phyloP scores from a whole-genome alignment of 108 stramenopile genomes.

The Cyclotella cryptica region DNA sequence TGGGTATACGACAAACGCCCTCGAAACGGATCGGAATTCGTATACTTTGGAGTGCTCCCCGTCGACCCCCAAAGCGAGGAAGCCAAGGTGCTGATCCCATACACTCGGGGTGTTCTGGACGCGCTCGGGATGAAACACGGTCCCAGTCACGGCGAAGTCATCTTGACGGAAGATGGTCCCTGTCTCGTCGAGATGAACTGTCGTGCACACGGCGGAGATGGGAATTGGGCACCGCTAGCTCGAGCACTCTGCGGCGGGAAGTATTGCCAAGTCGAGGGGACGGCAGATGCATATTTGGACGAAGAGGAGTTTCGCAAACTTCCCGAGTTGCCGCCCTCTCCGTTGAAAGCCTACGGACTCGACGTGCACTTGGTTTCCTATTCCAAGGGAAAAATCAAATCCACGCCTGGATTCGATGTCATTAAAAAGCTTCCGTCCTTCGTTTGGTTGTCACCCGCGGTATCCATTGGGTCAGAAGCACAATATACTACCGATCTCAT shows the following conservation, averaged over 20 bases:
- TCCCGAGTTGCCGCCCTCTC: constrained; percentile 71
- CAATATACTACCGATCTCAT: constrained; percentile 79
- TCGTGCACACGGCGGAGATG: constrained; percentile 95
- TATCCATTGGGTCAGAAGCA: constrained; percentile 65
- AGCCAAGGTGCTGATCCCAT: constrained; percentile 85
- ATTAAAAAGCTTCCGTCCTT: constrained; percentile 78
- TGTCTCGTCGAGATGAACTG: constrained; percentile 96
- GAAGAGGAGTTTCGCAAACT: constrained; percentile 55
- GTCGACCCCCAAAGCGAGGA: constrained; percentile 77
- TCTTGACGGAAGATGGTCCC: constrained; percentile 82
- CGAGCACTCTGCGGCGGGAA: constrained; percentile 69
- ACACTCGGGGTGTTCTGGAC: constrained; percentile 84
- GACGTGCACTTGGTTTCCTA: constrained; percentile 74
- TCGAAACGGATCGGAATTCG: constrained; percentile 86
- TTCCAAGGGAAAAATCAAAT: constrained; percentile 74
- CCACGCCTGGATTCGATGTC: constrained; percentile 80
- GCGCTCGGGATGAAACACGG: constrained; percentile 72
- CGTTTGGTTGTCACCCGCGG: constrained; percentile 68
- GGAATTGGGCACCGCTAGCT: constrained; percentile 88
- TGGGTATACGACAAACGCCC: constrained; percentile 94
- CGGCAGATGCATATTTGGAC: constrained; percentile 87
- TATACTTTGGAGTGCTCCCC: constrained; percentile 56
- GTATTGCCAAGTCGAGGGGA: constrained; percentile 83
- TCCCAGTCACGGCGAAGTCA: constrained; percentile 72
- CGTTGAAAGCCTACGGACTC: constrained; percentile 74